These are phyloP conservation scores for Candida mattraensis DNA, from an alignment of 805 yeast genomes.

Conservation along the genomic window DNA sequence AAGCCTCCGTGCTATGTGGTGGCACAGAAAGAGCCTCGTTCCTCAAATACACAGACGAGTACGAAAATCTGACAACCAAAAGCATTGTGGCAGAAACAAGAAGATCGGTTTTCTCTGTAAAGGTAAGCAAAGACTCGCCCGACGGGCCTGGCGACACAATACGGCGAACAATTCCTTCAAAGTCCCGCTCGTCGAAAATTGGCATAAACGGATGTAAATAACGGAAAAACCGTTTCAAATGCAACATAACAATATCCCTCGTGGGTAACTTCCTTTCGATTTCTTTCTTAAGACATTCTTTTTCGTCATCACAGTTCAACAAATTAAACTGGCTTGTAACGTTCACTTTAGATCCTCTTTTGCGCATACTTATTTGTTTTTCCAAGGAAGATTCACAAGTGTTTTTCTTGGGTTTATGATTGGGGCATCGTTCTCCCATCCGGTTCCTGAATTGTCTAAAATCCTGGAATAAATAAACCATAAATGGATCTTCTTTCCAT, in stretches of 20 bases:
- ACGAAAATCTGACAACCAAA: conserved; percentile 30
- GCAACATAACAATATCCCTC: conserved; percentile 36
- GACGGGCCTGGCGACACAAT: conserved; percentile 30
- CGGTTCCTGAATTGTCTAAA: conserved; percentile 4
- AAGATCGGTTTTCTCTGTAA: conserved; percentile 19
- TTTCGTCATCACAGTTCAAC: conserved; percentile 2
- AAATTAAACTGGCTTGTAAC: not conserved
- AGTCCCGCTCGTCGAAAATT: conserved; percentile 41
- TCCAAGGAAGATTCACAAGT: no score
- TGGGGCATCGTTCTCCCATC: no score
- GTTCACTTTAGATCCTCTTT: conserved; percentile 2
- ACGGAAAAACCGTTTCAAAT: conserved; percentile 39
- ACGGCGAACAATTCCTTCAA: conserved; percentile 33
- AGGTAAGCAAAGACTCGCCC: conserved; percentile 7
- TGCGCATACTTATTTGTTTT: conserved; percentile 7
- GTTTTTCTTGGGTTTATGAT: no score
- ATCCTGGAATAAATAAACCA: conserved; percentile 12
- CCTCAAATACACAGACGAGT: conserved; percentile 22
- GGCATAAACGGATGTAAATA: conserved; percentile 48
- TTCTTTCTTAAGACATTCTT: conserved; percentile 5
- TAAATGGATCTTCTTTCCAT: conserved; percentile 22
- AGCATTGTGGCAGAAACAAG: conserved; percentile 28
- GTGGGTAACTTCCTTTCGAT: conserved; percentile 27
- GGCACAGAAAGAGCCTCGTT: conserved; percentile 13
- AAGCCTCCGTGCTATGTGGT: conserved; percentile 20